Evolutionary conservation across 2,329 filamentous ascomycete genomes (phyloP), one percentile per base, ranked within the genome.

Genomic region (Anisogramma anomala): DNA sequence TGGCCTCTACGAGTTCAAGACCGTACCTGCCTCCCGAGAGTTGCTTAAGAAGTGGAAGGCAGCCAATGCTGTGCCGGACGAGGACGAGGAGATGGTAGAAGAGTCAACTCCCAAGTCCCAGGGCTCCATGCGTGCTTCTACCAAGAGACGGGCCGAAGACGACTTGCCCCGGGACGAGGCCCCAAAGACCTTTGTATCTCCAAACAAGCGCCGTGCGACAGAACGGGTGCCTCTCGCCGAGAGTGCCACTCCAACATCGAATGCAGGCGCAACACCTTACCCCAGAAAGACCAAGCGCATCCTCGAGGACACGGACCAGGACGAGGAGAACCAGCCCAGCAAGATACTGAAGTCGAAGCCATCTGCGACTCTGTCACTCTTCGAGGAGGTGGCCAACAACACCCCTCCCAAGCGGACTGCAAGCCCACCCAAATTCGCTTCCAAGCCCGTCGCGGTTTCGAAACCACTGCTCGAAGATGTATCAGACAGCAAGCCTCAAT

Each of bases 1-100:
- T 47, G 74, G 73, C 2, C 65, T 77, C 2, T 78, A 77, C 52
- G 70, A 77, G 51, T 78, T 77, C 59, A 74, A 77, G 59, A 77
- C 71, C 14, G 67, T 77, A 31, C 74, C 74, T 51, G 71, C 72
- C 1, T 74, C 72, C 0, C 69, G 68, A 46, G 70, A 74, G 28
- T 63, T 75, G 7, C 61, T 77, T 40, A 72, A 68, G 55, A 70
- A 70, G 50, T 78, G 74, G 74, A 69, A 72, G 52, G 58, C 68
- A 31, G 68, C 71, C 41, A 67, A 77, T 50, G 69, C 69, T 23
- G 62, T 78, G 17, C 67, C 71, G 8, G 60, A 64, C 0, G 65
- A 69, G 39, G 67, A 71, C 8, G 66, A 72, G 33, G 58, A 56
- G 8, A 54, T 54, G 27, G 54, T 58, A 6, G 46, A 52, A 2